Evolutionary conservation across 345 rosid species (phyloP).

Genomic region (Camelina sativa): DNA sequence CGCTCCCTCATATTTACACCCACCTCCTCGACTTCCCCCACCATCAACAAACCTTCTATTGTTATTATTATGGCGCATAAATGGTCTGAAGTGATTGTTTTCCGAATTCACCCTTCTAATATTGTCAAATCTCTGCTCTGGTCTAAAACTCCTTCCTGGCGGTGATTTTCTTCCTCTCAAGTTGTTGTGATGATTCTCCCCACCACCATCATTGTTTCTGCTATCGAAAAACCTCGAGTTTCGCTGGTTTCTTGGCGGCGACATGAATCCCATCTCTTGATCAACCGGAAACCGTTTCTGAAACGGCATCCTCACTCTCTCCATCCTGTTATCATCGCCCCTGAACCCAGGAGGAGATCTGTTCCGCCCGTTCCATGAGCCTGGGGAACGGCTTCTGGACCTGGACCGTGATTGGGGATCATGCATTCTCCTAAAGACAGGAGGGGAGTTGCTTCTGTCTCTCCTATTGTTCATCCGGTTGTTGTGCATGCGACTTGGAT

Average conservation of each 20-base stretch:
- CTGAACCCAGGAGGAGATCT: constrained; percentile 57
- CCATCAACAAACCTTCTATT: too few species aligned
- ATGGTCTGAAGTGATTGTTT: constrained; percentile 37
- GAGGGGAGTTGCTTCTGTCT: constrained; percentile 55
- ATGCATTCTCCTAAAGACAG: constrained; percentile 40
- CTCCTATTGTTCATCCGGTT: constrained; percentile 42
- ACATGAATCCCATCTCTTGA: constrained; percentile 48
- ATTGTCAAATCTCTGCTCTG: constrained; percentile 46
- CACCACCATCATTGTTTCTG: constrained; percentile 33
- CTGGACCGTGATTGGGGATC: constrained; percentile 47
- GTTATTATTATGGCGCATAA: constrained; percentile 26
- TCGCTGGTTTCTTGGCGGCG: constrained; percentile 44
- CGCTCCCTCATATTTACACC: constrained; percentile 38
- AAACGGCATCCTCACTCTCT: constrained; percentile 48
- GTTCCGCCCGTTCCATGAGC: constrained; percentile 46
- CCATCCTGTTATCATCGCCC: constrained; percentile 42
- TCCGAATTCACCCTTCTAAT: constrained; percentile 37
- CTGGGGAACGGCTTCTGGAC: constrained; percentile 59
- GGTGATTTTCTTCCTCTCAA: constrained; percentile 47
- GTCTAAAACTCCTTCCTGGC: constrained; percentile 9
- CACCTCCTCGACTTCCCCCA: too few species aligned
- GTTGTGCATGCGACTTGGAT: constrained; percentile 36
- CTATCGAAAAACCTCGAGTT: constrained; percentile 51
- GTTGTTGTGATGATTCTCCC: neutral
- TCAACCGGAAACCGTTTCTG: constrained; percentile 49